Conservation (phyloP, 169 alveolate genomes). For the Sarcocystis neurona region DNA sequence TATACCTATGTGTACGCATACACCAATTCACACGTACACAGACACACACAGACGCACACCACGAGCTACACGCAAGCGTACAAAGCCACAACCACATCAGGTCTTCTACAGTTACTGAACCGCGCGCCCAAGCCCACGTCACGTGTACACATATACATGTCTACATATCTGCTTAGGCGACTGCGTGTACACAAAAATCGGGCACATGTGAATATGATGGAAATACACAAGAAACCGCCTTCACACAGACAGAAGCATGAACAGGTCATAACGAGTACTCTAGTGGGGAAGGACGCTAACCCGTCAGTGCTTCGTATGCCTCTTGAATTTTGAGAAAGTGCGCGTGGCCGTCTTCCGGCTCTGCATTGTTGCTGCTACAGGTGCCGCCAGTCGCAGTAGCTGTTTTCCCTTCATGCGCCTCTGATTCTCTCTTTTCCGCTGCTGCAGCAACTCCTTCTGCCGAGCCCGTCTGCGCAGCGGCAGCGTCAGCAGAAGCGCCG, state of each 20-base stretch:
- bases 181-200: background rate
- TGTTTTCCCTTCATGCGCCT: background rate
- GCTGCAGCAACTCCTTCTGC: background rate
- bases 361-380: background rate
- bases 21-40: background rate
- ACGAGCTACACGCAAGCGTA: background rate
- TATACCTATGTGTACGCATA: background rate
- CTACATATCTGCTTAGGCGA: background rate
- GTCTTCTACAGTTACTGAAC: background rate
- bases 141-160: background rate
- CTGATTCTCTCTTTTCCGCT: background rate
- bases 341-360: conserved; percentile 21
- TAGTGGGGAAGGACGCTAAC: too few species aligned
- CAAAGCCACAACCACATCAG: background rate
- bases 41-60: background rate
- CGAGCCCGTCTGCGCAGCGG: background rate
- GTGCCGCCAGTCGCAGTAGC: background rate
- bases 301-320: conserved; percentile 84
- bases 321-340: conserved; percentile 81
- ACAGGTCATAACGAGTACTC: too few species aligned
- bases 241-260: too few species aligned
- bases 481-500: background rate
- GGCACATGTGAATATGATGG: too few species aligned
- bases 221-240: too few species aligned
- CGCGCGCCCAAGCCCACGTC: background rate